These are phyloP conservation scores for Fusarium sp. DNA, from an alignment of 2,329 filamentous ascomycete species.

Conservation along the genomic window DNA sequence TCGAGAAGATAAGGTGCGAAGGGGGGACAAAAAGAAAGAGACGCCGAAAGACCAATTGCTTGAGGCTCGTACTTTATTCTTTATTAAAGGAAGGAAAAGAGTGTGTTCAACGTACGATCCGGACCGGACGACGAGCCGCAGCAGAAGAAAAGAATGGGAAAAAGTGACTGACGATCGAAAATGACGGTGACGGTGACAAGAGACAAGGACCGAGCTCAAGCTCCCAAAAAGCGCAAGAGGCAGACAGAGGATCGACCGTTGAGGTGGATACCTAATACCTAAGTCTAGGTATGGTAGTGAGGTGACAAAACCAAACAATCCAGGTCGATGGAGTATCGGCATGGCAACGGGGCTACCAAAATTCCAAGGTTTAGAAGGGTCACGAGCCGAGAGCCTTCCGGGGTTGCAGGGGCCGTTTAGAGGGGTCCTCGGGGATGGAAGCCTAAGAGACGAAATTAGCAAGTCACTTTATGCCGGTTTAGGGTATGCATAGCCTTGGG, in stretches of 20 bases:
- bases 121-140: slow-evolving; percentile 8
- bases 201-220: slow-evolving; percentile 14
- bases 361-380: slow-evolving; percentile 28
- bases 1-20: slow-evolving; percentile 1
- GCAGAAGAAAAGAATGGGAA: slow-evolving; percentile 16
- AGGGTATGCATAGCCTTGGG: too few relatives aligned
- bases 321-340: slow-evolving; percentile 25
- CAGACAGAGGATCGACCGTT: slow-evolving; percentile 14
- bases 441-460: too few relatives aligned
- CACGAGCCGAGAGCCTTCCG: slow-evolving; percentile 25
- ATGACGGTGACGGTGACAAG: slow-evolving; percentile 2
- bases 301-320: slow-evolving; percentile 18
- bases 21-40: neutral
- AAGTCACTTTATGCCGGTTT: too few relatives aligned
- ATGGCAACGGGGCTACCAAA: slow-evolving; percentile 25
- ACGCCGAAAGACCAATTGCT: slow-evolving; percentile 15
- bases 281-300: neutral
- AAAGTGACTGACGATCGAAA: slow-evolving; percentile 14
- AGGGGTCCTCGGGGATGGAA: neutral
- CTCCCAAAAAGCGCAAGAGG: neutral
- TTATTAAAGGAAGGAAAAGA: slow-evolving; percentile 1
- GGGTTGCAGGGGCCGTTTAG: slow-evolving; percentile 21
- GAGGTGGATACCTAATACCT: neutral
- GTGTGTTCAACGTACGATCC: slow-evolving; percentile 13
- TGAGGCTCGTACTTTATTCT: neutral